Evolutionary conservation across 2,329 filamentous ascomycete species (phyloP).

Genomic region (Exophiala lecanii-corni): DNA sequence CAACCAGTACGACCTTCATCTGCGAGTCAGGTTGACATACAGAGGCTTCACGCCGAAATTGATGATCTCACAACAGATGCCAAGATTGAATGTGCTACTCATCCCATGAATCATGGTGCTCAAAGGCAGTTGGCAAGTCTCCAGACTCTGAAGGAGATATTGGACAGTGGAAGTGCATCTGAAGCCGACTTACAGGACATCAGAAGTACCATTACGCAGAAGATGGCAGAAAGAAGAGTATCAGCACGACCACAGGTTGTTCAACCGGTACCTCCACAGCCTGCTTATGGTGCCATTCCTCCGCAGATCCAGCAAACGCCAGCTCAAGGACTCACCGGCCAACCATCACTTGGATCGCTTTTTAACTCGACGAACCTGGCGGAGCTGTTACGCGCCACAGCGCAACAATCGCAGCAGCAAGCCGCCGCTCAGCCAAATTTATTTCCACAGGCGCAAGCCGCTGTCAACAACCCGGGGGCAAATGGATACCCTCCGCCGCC

Average conservation of each 20-base stretch:
- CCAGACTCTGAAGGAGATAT: slow-evolving; percentile 27
- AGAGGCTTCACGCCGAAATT: slow-evolving; percentile 72
- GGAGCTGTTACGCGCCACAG: slow-evolving; percentile 42
- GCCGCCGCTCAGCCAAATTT: slow-evolving; percentile 31
- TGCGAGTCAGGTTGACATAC: slow-evolving; percentile 50
- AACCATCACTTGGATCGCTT: slow-evolving; percentile 28
- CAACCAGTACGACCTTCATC: slow-evolving; percentile 29
- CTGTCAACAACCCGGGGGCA: slow-evolving; percentile 10
- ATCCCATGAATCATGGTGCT: slow-evolving; percentile 25
- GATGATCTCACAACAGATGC: slow-evolving; percentile 27
- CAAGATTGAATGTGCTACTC: slow-evolving; percentile 27
- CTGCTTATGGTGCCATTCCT: slow-evolving; percentile 30
- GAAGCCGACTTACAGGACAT: slow-evolving; percentile 25
- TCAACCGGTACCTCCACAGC: slow-evolving; percentile 29
- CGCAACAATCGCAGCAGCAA: slow-evolving; percentile 42
- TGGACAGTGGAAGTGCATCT: slow-evolving; percentile 24
- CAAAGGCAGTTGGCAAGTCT: slow-evolving; percentile 25
- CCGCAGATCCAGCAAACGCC: slow-evolving; percentile 29
- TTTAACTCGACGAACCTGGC: slow-evolving; percentile 42
- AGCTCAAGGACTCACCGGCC: slow-evolving; percentile 27
- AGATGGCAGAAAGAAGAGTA: slow-evolving; percentile 44
- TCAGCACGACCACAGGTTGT: slow-evolving; percentile 34
- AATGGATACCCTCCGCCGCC: slow-evolving; percentile 33
- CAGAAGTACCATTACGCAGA: slow-evolving; percentile 22
- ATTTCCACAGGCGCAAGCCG: slow-evolving; percentile 11